Evolutionary conservation across 805 yeast genomes (phyloP), one percentile per base, ranked within the genome.

Genomic region (Clavispora santaluciae): DNA sequence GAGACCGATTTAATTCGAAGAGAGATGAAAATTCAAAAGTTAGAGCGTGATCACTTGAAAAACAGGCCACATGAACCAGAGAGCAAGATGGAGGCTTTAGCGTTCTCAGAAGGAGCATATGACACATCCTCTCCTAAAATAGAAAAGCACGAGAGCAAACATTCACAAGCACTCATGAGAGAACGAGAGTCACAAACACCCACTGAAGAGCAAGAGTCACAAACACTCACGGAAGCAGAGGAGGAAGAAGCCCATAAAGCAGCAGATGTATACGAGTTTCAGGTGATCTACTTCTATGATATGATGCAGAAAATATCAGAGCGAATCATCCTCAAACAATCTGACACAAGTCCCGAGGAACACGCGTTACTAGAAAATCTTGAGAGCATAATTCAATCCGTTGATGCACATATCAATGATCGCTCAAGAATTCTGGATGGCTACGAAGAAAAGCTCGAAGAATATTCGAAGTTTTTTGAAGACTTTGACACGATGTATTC

Each of bases 21-120:
- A n/a, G 38, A 35, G 17, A 17, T 11, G 9, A 23, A 18, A 16
- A 3, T 35, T 4, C 10, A 35, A 11, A 15, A 15, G 16, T 8
- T 8, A 20, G 31, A 28, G 12, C 18, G 15, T 6, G 24, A 31
- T 13, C 1, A 7, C 9, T 5, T 3, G 16, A 20, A 1, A 23
- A 29, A 15, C 13, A 26, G 23, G 36, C 31, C 44, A n/a, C 30
- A 24, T 17, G 43, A 28, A 36, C 22, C 22, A 36, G 18, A 36
- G 23, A 9, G 11, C 12, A 17, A 29, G 13, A 7, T 4, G 29
- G 16, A 25, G 5, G 17, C 6, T 15, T 5, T 28, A 8, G 5
- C n/a, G 10, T 28, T 28, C 12, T 28, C 31, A 28, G 31, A 28
- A 28, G 31, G 31, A 28, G 18, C 31, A 8, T 28, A 15, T 16